These are phyloP conservation scores for Saccharomycopsis synnaedendra DNA, from an alignment of 805 yeast species.

Conservation along the genomic window DNA sequence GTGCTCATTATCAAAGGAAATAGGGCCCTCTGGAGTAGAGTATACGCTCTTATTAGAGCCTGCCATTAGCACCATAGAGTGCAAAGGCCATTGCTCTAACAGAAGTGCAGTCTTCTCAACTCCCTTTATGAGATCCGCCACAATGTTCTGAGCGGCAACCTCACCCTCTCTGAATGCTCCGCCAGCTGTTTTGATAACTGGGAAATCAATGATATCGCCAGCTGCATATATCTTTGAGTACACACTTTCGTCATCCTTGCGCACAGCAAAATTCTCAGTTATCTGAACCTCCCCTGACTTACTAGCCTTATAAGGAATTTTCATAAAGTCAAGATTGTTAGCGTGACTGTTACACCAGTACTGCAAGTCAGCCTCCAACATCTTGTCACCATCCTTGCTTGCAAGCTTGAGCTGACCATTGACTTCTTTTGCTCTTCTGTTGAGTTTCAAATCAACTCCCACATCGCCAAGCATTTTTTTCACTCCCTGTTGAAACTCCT, in stretches of 20 bases:
- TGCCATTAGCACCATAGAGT: slow-evolving; percentile 2
- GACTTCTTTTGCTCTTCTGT: slow-evolving; percentile 22
- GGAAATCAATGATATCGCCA: slow-evolving; percentile 27
- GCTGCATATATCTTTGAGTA: slow-evolving; percentile 24
- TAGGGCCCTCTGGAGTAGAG: slow-evolving; percentile 19
- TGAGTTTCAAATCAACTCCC: slow-evolving; percentile 21
- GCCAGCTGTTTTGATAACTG: slow-evolving; percentile 32
- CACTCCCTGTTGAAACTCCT: slow-evolving; percentile 17
- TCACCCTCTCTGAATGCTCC: slow-evolving; percentile 24
- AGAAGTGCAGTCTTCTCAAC: background rate
- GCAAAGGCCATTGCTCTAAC: slow-evolving; percentile 1
- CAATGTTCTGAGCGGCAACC: slow-evolving; percentile 20
- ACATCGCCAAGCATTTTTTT: slow-evolving; percentile 9
- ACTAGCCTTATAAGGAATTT: slow-evolving; percentile 20
- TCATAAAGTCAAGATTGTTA: slow-evolving; percentile 25
- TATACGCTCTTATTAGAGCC: slow-evolving; percentile 2
- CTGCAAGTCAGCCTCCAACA: slow-evolving; percentile 20
- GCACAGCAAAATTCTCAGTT: slow-evolving; percentile 20
- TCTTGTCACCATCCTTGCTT: background rate
- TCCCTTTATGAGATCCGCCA: slow-evolving; percentile 10
- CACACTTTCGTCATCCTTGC: slow-evolving; percentile 9
- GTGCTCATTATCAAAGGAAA: slow-evolving; percentile 20
- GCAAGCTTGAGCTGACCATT: background rate
- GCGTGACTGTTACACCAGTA: slow-evolving; percentile 27
- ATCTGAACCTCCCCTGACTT: slow-evolving; percentile 18